A percentile compares a stretch with the other conserved stretches of the same genome.
Conservation (phyloP, 2,329 filamentous ascomycete species). For the Paraphaeosphaeria sporulosa region DNA sequence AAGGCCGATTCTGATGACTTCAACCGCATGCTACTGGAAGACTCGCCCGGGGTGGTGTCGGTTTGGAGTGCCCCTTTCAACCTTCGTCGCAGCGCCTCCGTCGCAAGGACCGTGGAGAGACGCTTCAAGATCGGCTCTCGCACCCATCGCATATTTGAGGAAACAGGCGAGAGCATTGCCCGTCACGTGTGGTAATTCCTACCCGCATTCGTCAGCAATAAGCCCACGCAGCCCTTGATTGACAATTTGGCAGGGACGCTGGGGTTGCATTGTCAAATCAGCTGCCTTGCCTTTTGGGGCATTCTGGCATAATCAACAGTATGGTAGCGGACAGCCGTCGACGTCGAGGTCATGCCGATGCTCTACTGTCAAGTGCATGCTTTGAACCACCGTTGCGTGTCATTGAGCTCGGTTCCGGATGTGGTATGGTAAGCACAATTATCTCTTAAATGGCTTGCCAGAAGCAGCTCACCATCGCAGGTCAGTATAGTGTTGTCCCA, state of each 20-base stretch:
- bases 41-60: slow-evolving; percentile 60
- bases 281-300: slow-evolving; percentile 54
- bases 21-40: slow-evolving; percentile 31
- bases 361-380: not conserved
- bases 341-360: not conserved
- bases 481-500: slow-evolving; percentile 67
- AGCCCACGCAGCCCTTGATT: slow-evolving; percentile 10
- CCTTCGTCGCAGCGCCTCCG: slow-evolving; percentile 47
- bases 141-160: slow-evolving; percentile 65
- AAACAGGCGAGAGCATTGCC: slow-evolving; percentile 76
- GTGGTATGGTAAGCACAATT: slow-evolving; percentile 63
- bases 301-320: not conserved
- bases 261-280: slow-evolving; percentile 65
- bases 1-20: slow-evolving; percentile 38
- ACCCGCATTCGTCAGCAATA: not conserved
- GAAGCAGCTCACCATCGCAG: slow-evolving; percentile 8
- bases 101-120: slow-evolving; percentile 63
- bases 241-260: slow-evolving; percentile 58
- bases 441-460: not conserved
- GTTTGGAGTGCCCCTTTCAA: slow-evolving; percentile 62
- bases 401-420: slow-evolving; percentile 73
- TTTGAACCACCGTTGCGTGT: slow-evolving; percentile 45
- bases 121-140: slow-evolving; percentile 56
- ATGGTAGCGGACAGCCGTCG: not conserved
- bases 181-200: slow-evolving; percentile 70